Evolutionary conservation across 768 basidiomycete genomes (phyloP).

Genomic region (Termitomyces sp.): DNA sequence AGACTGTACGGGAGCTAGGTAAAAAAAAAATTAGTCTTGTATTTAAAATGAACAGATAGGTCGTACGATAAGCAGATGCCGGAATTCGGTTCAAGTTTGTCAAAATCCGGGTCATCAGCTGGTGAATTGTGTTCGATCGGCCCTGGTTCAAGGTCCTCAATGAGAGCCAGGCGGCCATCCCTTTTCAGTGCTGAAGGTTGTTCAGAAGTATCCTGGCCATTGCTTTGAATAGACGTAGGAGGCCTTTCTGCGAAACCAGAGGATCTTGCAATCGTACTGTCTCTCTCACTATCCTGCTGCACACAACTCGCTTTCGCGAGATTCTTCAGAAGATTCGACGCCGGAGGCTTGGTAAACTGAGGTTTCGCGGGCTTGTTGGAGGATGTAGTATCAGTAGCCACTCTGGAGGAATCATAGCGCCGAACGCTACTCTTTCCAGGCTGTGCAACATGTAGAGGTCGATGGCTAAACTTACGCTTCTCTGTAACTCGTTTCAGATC

Average conservation of each 20-base stretch:
- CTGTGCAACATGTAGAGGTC: conserved; percentile 2
- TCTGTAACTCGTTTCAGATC: conserved; percentile 17
- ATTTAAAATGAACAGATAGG: conserved; percentile 1
- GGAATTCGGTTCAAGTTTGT: conserved; percentile 86
- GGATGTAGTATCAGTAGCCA: neutral
- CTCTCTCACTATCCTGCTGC: conserved; percentile 11
- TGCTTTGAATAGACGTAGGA: conserved; percentile 10
- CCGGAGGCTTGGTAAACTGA: conserved; percentile 33
- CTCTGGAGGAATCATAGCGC: neutral
- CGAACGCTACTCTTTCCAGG: neutral
- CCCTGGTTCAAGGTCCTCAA: conserved; percentile 77
- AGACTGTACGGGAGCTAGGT: conserved; percentile 62
- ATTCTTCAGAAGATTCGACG: conserved; percentile 52
- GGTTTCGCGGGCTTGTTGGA: neutral
- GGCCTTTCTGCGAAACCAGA: conserved; percentile 35
- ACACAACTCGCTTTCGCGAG: conserved; percentile 35
- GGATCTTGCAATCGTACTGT: conserved; percentile 19
- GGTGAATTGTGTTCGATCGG: conserved; percentile 73
- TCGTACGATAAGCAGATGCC: conserved; percentile 80
- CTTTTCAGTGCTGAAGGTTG: conserved; percentile 24
- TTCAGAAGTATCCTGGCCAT: neutral
- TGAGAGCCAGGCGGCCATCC: conserved; percentile 64
- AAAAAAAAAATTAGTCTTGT: neutral
- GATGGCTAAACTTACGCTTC: conserved; percentile 41
- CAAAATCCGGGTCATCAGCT: conserved; percentile 72